These are phyloP conservation scores for Penicillium sp. DNA, from an alignment of 2,329 filamentous ascomycete genomes.

Conservation along the genomic window DNA sequence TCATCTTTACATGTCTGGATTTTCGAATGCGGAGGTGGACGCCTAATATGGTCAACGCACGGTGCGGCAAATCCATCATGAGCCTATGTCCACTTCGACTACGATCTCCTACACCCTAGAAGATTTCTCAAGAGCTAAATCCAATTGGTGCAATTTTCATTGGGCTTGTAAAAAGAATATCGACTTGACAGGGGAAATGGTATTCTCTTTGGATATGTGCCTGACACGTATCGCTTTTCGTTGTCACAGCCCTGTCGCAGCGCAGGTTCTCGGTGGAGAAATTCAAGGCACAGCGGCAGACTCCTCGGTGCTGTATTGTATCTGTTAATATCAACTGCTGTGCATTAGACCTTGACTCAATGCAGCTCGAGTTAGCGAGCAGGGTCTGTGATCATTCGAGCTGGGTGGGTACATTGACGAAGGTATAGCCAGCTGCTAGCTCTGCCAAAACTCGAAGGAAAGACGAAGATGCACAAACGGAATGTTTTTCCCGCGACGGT, in stretches of 20 bases:
- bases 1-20: neutral
- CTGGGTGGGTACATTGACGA: neutral
- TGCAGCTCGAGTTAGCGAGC: neutral
- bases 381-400: neutral
- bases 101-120: neutral
- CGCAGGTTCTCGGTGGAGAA: neutral
- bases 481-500: neutral
- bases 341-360: neutral
- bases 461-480: neutral
- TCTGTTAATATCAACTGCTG: neutral
- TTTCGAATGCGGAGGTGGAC: neutral
- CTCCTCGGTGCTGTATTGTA: neutral
- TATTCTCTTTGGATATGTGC: neutral
- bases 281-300: neutral
- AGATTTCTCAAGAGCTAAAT: neutral
- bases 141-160: neutral
- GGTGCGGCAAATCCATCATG: fast-evolving
- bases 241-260: neutral
- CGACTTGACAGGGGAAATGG: neutral
- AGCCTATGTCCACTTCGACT: neutral
- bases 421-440: neutral
- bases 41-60: neutral
- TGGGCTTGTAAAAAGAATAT: neutral
- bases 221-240: neutral
- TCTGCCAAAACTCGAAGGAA: neutral